Evolutionary conservation across 176 grass and related monocot genomes (phyloP).

Genomic region (Puya raimondii): DNA sequence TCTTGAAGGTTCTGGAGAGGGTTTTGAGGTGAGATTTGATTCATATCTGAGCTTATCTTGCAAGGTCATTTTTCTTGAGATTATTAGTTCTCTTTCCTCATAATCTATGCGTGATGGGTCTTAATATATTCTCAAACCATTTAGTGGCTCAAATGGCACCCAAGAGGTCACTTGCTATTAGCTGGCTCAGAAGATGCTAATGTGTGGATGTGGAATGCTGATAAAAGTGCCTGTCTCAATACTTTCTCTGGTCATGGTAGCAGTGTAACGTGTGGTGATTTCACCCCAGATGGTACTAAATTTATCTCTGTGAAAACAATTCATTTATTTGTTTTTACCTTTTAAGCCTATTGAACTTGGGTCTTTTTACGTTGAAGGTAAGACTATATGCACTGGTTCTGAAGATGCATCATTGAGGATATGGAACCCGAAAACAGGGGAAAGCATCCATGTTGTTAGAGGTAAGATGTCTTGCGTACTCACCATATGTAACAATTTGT

Average conservation of each 20-base stretch:
- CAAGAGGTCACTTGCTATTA: conserved; percentile 69
- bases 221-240: conserved; percentile 41
- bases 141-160: conserved; percentile 97
- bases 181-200: conserved; percentile 83
- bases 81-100: conserved; percentile 1
- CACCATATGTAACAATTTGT: background rate
- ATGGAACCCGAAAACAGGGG: conserved; percentile 74
- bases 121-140: conserved; percentile 11
- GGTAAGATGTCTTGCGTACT: conserved; percentile 31
- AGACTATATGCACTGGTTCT: conserved; percentile 78
- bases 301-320: background rate
- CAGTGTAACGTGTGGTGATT: conserved; percentile 79
- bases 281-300: conserved; percentile 65
- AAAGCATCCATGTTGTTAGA: conserved; percentile 58
- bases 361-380: conserved; percentile 44
- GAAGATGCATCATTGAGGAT: conserved; percentile 79
- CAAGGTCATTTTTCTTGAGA: conserved; percentile 6
- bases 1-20: conserved; percentile 65
- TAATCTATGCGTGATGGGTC: background rate
- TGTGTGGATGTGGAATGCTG: conserved; percentile 92
- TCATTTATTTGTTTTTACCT: background rate
- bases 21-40: conserved; percentile 62
- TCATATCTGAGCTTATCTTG: conserved; percentile 5
- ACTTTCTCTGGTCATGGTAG: conserved; percentile 81
- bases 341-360: background rate